Evolutionary conservation across 257 asterid genomes (phyloP), one percentile per base, ranked within the genome.

Genomic region (Solanum peruvianum): DNA sequence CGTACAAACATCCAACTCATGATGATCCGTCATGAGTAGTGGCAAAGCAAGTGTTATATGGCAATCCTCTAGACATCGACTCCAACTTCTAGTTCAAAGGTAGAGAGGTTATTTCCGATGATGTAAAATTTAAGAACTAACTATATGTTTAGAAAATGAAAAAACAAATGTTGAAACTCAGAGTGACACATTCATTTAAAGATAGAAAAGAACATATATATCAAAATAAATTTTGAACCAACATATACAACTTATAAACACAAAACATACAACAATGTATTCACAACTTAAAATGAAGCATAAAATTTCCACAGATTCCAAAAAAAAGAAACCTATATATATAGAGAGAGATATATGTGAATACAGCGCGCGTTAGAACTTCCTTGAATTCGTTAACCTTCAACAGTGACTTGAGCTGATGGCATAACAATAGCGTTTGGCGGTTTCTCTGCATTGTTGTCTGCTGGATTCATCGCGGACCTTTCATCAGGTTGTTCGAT

Each of bases 341-440:
- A 60, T 4, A 23, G 2, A 60, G 1, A 49, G 16, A 64, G 47
- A 49, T 16, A 80, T 3, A 62, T 84, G 37, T 52, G 52, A 67
- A 33, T 77, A 42, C 70, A 87, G 45, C 49, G 62, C 42, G 64
- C 31, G 29, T 44, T 70, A 37, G 78, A 76, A 84, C 23, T 23
- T 39, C 39, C 47, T 44, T 35, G 11, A 20, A 21, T 49, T 87
- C 73, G 87, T 90, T 90, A 94, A 86, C 92, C 92, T 92, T 89
- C 94, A 87, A 91, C 91, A 16, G 89, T 29, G 31, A 88, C 92
- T 87, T 87, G 92, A 87, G 91, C 88, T 84, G 88, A 37, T 73
- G 81, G 89, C 87, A 89, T 47, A 49, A 85, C 87, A 56, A 41
- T 91, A 6, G 89, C 56, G n/a, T 76, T 86, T 5, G 89, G 16